Evolutionary conservation across 176 grass and related monocot species (phyloP).

Genomic region (Rhynchospora breviuscula): DNA sequence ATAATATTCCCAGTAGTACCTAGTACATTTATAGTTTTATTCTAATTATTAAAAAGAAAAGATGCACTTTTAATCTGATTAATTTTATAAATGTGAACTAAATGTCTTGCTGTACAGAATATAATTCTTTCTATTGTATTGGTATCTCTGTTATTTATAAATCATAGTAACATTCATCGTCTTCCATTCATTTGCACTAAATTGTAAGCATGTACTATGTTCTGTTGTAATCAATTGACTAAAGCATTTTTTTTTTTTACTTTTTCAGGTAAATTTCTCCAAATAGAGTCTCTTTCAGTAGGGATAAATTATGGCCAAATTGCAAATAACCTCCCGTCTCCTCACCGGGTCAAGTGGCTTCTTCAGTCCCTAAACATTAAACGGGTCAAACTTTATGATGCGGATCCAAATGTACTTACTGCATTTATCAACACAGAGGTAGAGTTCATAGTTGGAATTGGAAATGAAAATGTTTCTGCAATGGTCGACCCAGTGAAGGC

Average conservation of each 20-base stretch:
- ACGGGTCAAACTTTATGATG: slow-evolving; percentile 93
- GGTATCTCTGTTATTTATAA: background rate
- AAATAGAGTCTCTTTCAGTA: slow-evolving; percentile 26
- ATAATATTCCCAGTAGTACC: background rate
- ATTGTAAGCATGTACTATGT: background rate
- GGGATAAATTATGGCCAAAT: slow-evolving; percentile 97
- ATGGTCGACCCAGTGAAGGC: slow-evolving; percentile 51
- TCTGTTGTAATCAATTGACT: background rate
- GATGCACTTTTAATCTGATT: background rate
- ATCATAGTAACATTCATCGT: background rate
- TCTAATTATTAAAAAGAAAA: background rate
- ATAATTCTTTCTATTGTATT: background rate
- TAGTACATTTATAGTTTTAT: background rate
- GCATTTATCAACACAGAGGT: slow-evolving; percentile 64
- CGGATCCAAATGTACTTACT: slow-evolving; percentile 58
- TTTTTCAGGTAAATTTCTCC: slow-evolving; percentile 27
- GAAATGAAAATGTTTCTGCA: slow-evolving; percentile 61
- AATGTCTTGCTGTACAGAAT: background rate
- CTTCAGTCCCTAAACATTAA: slow-evolving; percentile 66
- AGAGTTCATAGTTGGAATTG: slow-evolving; percentile 80
- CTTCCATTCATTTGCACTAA: background rate
- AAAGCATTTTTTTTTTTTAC: slow-evolving; percentile 6
- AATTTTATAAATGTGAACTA: background rate
- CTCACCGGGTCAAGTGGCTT: slow-evolving; percentile 40
- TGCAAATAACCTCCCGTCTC: slow-evolving; percentile 72